These are phyloP conservation scores for Calonectria leucothoes DNA, from an alignment of 2,329 filamentous ascomycete species.

Conservation along the genomic window DNA sequence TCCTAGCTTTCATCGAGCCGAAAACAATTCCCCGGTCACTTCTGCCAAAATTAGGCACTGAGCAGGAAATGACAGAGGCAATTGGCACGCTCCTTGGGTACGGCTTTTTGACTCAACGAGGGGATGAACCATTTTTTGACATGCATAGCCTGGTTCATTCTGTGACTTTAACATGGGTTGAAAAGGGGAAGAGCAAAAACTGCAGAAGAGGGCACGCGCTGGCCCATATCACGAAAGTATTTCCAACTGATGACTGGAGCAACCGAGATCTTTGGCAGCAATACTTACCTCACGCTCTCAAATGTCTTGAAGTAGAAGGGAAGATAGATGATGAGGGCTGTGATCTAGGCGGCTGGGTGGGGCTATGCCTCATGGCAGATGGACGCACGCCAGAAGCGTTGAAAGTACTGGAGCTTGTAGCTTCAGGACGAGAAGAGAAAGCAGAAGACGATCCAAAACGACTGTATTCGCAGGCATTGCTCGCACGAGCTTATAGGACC, in stretches of 20 bases:
- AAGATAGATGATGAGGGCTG: not conserved
- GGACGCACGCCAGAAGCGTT: not conserved
- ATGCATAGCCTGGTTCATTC: slow-evolving; percentile 54
- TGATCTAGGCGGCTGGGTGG: fast-evolving
- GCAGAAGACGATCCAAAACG: too few species aligned
- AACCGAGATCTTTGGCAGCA: slow-evolving; percentile 14
- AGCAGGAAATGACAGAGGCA: slow-evolving; percentile 39
- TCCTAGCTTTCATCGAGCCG: slow-evolving; percentile 54
- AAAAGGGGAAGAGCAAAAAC: not conserved
- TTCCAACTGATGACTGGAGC: slow-evolving; percentile 8
- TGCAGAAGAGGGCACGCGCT: not conserved
- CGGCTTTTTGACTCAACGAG: slow-evolving; percentile 44
- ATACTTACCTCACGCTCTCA: slow-evolving; percentile 27
- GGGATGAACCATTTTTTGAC: slow-evolving; percentile 43
- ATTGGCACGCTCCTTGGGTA: slow-evolving; percentile 49
- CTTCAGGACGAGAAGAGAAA: not conserved
- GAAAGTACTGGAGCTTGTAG: not conserved
- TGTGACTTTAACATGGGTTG: slow-evolving; percentile 43
- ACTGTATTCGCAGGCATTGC: too few species aligned
- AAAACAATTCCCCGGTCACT: slow-evolving; percentile 53
- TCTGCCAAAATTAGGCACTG: slow-evolving; percentile 36
- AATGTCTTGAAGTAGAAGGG: not conserved
- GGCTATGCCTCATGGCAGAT: not conserved
- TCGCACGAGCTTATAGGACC: too few species aligned
- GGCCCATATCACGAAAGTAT: not conserved